Percentiles rank a stretch among this genome's conserved stretches.
Conservation (phyloP, 108 stramenopile species). For the Stephanodiscus triporus region DNA sequence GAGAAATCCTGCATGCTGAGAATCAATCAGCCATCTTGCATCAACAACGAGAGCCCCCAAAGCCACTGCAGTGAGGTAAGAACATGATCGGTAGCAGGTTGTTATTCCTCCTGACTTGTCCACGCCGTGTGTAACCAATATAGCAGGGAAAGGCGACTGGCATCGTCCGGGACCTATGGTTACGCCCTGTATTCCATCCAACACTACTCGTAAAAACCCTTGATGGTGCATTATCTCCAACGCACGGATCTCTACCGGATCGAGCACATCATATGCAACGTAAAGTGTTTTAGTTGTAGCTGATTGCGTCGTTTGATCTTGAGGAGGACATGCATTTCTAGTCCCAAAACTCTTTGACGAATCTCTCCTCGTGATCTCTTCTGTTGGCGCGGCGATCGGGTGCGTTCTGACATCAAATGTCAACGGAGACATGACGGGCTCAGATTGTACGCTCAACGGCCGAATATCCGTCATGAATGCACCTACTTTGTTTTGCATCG, state of each 20-base stretch:
- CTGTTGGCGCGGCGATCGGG: not conserved
- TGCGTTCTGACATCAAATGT: not conserved
- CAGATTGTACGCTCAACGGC: not conserved
- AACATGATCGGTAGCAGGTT: constrained; percentile 15
- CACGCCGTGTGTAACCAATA: constrained; percentile 28
- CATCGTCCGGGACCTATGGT: not conserved
- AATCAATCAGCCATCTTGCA: constrained; percentile 34
- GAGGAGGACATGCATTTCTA: not conserved
- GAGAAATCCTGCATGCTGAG: constrained; percentile 14
- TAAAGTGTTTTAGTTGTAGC: not conserved
- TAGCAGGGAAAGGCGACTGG: constrained; percentile 10
- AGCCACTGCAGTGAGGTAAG: constrained; percentile 22
- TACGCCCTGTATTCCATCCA: constrained; percentile 13
- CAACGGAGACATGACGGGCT: not conserved
- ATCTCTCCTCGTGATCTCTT: not conserved
- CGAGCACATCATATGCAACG: constrained; percentile 20
- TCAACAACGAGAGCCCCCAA: constrained; percentile 27
- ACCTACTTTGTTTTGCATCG: not conserved
- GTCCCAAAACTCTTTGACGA: not conserved
- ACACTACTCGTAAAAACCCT: constrained; percentile 10
- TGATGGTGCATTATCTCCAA: constrained; percentile 10
- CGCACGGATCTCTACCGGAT: constrained; percentile 11
- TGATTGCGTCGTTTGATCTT: not conserved
- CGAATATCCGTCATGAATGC: not conserved
- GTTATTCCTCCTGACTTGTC: constrained; percentile 16